Evolutionary conservation across 768 basidiomycete species (phyloP).

Genomic region (Auriculariales sp.): DNA sequence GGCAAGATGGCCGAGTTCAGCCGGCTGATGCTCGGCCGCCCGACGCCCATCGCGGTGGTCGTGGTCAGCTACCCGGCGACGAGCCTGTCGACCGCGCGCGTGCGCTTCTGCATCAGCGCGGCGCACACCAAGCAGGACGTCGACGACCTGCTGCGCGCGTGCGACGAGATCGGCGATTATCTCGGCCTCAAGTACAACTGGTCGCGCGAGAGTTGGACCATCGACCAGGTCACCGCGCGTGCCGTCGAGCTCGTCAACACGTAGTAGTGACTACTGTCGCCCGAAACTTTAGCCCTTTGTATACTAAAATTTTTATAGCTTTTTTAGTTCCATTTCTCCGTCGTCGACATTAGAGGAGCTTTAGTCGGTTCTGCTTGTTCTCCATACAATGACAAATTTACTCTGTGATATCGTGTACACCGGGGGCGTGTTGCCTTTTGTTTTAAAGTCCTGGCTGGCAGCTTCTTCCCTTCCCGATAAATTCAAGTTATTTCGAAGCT

Average conservation of each 20-base stretch:
- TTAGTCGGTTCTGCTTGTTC: too few species aligned
- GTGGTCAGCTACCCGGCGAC: constrained; percentile 88
- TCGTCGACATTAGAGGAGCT: not conserved
- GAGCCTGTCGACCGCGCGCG: constrained; percentile 72
- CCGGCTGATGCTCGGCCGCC: constrained; percentile 64
- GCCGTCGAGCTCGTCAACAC: constrained; percentile 62
- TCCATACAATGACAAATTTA: too few species aligned
- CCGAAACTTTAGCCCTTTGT: not conserved
- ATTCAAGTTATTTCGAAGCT: too few species aligned
- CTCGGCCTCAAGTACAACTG: constrained; percentile 79
- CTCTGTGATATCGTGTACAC: not conserved
- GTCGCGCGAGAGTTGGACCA: constrained; percentile 51
- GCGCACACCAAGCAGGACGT: constrained; percentile 96
- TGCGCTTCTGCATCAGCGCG: constrained; percentile 88
- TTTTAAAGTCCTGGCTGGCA: too few species aligned
- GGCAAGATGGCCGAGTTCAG: constrained; percentile 91
- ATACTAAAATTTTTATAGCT: not conserved
- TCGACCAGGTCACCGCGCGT: constrained; percentile 56
- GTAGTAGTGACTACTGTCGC: constrained; percentile 5
- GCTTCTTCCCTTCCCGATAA: too few species aligned
- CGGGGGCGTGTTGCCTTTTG: too few species aligned
- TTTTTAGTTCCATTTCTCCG: not conserved
- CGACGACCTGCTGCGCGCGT: constrained; percentile 70
- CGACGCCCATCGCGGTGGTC: constrained; percentile 74
- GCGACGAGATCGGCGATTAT: constrained; percentile 82